phyloP scores from a whole-genome alignment of 257 asterid species.

The Solanum arcanum region DNA sequence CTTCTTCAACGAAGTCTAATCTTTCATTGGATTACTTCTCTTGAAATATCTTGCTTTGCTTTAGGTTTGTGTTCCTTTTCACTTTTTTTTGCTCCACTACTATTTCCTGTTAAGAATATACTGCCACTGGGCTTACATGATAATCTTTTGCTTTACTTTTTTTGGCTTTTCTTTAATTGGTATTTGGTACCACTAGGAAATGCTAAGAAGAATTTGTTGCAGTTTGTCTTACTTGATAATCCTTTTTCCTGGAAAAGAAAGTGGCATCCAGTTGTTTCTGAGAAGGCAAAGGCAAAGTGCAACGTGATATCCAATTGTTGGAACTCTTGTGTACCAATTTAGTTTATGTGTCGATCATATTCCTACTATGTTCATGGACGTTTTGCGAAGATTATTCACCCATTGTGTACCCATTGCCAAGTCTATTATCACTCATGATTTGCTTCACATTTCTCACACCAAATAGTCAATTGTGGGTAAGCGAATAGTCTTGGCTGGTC shows the following conservation, averaged over 20 bases:
- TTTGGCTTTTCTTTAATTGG: not conserved
- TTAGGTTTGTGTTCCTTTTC: not conserved
- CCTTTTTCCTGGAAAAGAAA: not conserved
- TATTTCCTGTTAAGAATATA: not conserved
- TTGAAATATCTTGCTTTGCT: not conserved
- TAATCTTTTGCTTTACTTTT: not conserved
- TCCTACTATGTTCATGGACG: not conserved
- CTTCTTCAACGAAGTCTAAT: not conserved
- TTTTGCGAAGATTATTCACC: not conserved
- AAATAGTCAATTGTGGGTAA: not conserved
- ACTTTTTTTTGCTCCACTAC: not conserved
- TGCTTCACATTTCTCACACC: not conserved
- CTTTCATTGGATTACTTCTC: not conserved
- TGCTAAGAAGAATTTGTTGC: not conserved
- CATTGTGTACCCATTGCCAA: not conserved
- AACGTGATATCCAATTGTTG: not conserved
- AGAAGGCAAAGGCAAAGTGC: not conserved
- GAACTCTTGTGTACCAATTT: not conserved
- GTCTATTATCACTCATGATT: not conserved
- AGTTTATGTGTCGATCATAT: not conserved
- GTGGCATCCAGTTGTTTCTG: not conserved
- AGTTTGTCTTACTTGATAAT: not conserved
- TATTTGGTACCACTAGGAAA: not conserved
- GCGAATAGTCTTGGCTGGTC: not conserved
- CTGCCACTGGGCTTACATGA: not conserved